Evolutionary conservation across 768 basidiomycete genomes (phyloP).

Genomic region (Phlebiopsis gigantea): DNA sequence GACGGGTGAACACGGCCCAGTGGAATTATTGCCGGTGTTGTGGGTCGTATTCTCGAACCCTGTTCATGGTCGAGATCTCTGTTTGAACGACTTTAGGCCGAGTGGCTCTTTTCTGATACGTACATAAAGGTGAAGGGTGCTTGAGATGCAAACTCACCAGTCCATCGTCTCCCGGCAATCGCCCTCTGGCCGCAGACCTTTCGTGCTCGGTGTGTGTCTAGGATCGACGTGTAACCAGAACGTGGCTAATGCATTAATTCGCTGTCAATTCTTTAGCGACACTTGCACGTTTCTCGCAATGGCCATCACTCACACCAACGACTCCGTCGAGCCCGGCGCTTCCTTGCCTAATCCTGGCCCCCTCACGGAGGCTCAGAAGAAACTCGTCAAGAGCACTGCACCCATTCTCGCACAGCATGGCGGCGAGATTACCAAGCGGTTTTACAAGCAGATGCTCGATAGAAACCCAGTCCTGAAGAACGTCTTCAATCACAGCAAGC

Average conservation of each 20-base stretch:
- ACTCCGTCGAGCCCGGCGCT: not conserved
- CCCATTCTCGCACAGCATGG: slow-evolving; percentile 20
- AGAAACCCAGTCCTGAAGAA: slow-evolving; percentile 17
- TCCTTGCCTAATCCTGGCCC: slow-evolving; percentile 14
- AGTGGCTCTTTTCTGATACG: not conserved
- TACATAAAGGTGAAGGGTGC: not conserved
- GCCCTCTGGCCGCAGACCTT: too few species aligned
- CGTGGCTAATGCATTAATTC: not conserved
- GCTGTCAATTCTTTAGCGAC: too few species aligned
- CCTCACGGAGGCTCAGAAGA: slow-evolving; percentile 19
- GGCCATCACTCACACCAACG: not conserved
- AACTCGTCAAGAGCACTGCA: slow-evolving; percentile 18
- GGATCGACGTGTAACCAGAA: too few species aligned
- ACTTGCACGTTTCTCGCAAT: not conserved
- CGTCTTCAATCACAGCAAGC: slow-evolving; percentile 21
- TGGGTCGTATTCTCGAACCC: not conserved
- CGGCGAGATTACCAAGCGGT: slow-evolving; percentile 16
- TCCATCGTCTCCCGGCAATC: too few species aligned
- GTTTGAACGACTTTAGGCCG: not conserved
- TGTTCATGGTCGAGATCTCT: not conserved
- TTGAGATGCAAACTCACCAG: too few species aligned
- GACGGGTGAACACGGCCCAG: not conserved
- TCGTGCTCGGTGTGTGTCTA: too few species aligned
- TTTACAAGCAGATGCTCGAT: slow-evolving; percentile 21
- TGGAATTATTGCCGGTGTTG: not conserved